Evolutionary conservation across 78 protist genomes (phyloP).

Genomic region (Dictyostelium purpureum): DNA sequence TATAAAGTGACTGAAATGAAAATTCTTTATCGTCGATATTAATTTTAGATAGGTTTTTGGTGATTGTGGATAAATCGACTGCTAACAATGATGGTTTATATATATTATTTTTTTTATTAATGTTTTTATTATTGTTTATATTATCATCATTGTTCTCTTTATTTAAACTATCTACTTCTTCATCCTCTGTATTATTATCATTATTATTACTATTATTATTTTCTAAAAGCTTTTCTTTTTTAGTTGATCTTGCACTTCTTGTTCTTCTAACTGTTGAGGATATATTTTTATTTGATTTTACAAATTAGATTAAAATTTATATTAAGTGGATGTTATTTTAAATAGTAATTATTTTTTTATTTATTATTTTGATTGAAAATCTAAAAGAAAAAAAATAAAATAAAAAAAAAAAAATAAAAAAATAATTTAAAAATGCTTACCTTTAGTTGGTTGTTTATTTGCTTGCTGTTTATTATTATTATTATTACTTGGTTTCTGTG

Average conservation of each 20-base stretch:
- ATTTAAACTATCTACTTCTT: background rate
- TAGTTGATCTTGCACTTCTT: background rate
- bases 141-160: background rate
- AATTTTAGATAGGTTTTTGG: background rate
- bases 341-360: no score
- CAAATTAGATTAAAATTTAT: constrained; percentile 7
- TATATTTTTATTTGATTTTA: background rate
- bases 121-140: background rate
- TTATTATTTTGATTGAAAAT: no score
- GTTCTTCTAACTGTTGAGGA: background rate
- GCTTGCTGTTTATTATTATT: constrained; percentile 13
- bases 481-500: background rate
- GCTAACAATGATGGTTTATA: constrained; percentile 55
- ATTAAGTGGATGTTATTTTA: no score
- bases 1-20: constrained; percentile 39
- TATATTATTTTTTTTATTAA: background rate
- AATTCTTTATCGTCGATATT: constrained; percentile 1
- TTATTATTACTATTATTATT: background rate
- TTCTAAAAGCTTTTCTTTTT: background rate
- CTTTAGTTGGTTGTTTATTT: background rate
- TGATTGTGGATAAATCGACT: background rate
- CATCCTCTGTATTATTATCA: background rate
- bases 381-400: no score
- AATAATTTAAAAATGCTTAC: background rate
- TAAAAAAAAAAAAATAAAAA: background rate